Base-by-base conservation (phyloP, 768 basidiomycete species). In the Hygrophorus russula region DNA sequence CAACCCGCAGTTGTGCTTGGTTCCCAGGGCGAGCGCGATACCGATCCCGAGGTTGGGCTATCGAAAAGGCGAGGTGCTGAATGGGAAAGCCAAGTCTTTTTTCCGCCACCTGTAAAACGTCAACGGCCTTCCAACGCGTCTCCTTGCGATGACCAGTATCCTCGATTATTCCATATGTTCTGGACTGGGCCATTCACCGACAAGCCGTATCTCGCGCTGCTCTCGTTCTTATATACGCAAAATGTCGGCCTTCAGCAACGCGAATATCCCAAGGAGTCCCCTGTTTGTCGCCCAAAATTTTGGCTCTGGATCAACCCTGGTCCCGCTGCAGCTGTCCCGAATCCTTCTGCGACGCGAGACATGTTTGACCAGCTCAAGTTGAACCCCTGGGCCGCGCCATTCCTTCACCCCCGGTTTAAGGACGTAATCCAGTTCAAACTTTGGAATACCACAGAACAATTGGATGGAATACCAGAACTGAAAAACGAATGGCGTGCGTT, bases 271-370 rank as follows among this genome's bases (percentile, higher is more conserved):
- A 57, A 61, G n/a, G 66, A 78, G 41, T 64, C 59, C n/a, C 41
- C 49, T 0, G 64, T 66, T 5, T 99, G 96, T 60, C 74, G 91
- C 29, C 89, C 96, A 1, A 78, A 93, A 54, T 86, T 98, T 57
- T 97, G 91, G 91, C 62, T 98, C 39, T 99, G 94, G 94, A 93
- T 98, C 58, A 97, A 94, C 57, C 92, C 94, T 7, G 93, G 91
- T n/a, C 91, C 92, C 2, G 92, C 93, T 11, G 90, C 91, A 0
- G 72, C 84, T 9, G 73, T 91, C 1, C 89, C 90, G 0, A 92
- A 93, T 55, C 84, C 87, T 11, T 72, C 72, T 33, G 94, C 91
- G 3, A 60, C 77, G 42, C 66, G 65, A 19, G 82, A 93, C 55
- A 93, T 97, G 91, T 85, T 76, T 57, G 75, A 78, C 18, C 71